These are phyloP conservation scores for Rhazya stricta DNA, from an alignment of 257 asterid species.

Conservation along the genomic window DNA sequence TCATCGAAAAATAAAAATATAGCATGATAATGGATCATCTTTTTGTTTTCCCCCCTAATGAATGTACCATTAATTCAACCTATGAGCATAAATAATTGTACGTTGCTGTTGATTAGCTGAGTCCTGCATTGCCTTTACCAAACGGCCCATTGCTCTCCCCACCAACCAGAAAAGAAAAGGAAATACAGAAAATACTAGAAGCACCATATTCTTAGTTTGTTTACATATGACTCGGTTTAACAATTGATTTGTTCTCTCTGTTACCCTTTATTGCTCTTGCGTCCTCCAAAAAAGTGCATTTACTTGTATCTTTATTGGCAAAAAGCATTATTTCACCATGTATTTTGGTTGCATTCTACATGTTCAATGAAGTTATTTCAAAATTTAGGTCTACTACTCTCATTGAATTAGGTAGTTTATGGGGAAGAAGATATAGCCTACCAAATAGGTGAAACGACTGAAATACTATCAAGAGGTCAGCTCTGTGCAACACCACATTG, in stretches of 20 bases:
- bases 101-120: not conserved
- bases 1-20: not conserved
- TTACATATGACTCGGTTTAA: not conserved
- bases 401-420: constrained; percentile 58
- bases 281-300: not conserved
- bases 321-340: not conserved
- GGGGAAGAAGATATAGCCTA: constrained; percentile 89
- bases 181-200: not conserved
- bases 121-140: not conserved
- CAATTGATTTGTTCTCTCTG: not conserved
- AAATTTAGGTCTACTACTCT: constrained; percentile 11
- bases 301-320: not conserved
- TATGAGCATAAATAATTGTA: not conserved
- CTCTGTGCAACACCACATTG: constrained; percentile 97
- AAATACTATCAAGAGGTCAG: constrained; percentile 77
- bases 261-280: not conserved
- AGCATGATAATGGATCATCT: not conserved
- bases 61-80: not conserved
- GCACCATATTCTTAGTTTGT: not conserved
- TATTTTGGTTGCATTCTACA: not conserved
- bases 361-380: not conserved
- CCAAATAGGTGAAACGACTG: constrained; percentile 93
- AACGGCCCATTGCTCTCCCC: not conserved
- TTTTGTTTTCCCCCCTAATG: not conserved
- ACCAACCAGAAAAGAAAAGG: not conserved